These are phyloP conservation scores for Myriangium duriaei DNA, from an alignment of 2,329 filamentous ascomycete species.

Conservation along the genomic window DNA sequence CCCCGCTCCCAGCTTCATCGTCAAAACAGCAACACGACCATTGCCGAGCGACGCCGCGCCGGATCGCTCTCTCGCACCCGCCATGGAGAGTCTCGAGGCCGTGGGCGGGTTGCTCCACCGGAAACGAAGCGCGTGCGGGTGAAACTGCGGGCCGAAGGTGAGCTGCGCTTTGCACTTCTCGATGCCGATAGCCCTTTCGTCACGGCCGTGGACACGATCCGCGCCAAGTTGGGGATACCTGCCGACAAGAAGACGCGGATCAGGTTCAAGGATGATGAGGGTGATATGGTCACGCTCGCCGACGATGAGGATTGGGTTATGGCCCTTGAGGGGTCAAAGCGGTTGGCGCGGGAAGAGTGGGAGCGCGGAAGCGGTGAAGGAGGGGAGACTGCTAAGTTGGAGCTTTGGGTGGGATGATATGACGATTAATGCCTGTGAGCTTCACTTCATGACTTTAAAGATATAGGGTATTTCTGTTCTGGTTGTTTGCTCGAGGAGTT, in stretches of 20 bases:
- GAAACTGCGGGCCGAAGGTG: conserved; percentile 76
- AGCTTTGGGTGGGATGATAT: conserved; percentile 12
- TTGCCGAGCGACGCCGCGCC: background rate
- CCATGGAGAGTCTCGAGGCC: background rate
- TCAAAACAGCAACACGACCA: background rate
- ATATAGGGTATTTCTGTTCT: no score
- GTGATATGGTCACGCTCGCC: conserved; percentile 93
- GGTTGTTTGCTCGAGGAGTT: no score
- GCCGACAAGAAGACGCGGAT: conserved; percentile 58
- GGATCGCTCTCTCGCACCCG: background rate
- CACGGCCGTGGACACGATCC: conserved; percentile 66
- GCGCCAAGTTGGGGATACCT: conserved; percentile 78
- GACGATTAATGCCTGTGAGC: background rate
- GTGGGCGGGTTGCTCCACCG: background rate
- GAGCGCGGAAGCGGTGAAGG: conserved; percentile 58
- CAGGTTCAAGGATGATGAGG: conserved; percentile 76
- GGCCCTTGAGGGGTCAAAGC: conserved; percentile 56
- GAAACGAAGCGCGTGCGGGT: conserved; percentile 48
- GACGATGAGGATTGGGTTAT: conserved; percentile 95
- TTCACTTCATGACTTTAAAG: background rate
- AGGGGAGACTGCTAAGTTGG: conserved; percentile 12
- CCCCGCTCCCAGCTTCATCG: background rate
- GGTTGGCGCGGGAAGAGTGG: conserved; percentile 50
- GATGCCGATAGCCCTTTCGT: conserved; percentile 57
- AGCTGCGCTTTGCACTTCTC: conserved; percentile 88